These are phyloP conservation scores for Russula lepida DNA, from an alignment of 768 basidiomycete species.

Conservation along the genomic window DNA sequence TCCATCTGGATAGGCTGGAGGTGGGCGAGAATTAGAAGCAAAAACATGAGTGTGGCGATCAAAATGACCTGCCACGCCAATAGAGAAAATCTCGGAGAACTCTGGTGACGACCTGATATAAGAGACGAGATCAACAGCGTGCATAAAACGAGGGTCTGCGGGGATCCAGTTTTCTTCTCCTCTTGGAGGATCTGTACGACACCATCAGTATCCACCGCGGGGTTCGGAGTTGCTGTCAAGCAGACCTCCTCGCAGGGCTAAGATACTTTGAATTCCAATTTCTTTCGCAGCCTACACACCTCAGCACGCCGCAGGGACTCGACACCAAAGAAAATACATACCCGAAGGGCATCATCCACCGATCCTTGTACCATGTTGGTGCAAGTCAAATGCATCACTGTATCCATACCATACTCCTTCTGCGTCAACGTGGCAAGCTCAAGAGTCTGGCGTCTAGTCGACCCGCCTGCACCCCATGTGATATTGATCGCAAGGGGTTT, in stretches of 20 bases:
- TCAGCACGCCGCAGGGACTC: background rate
- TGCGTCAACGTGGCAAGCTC: conserved; percentile 79
- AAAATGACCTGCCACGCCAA: conserved; percentile 82
- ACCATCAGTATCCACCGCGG: background rate
- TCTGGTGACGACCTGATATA: conserved; percentile 77
- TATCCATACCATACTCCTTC: conserved; percentile 67
- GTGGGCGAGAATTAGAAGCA: conserved; percentile 1
- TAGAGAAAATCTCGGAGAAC: conserved; percentile 78
- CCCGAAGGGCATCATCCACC: conserved; percentile 79
- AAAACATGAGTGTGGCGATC: background rate
- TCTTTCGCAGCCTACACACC: conserved; percentile 59
- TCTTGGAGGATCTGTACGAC: conserved; percentile 70
- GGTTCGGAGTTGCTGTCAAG: background rate
- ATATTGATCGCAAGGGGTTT: conserved; percentile 81
- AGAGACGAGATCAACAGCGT: conserved; percentile 81
- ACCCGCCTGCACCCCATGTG: conserved; percentile 97
- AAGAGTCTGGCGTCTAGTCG: conserved; percentile 78
- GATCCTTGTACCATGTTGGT: conserved; percentile 91
- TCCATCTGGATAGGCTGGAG: conserved; percentile 82
- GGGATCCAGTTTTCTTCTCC: conserved; percentile 92
- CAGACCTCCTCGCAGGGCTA: conserved; percentile 87
- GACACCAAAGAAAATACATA: conserved; percentile 31
- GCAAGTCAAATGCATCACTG: conserved; percentile 91
- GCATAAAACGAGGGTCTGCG: conserved; percentile 72
- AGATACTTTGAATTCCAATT: conserved; percentile 77